Base-by-base conservation (phyloP, 2,329 filamentous ascomycete species). In the Nemania abortiva region DNA sequence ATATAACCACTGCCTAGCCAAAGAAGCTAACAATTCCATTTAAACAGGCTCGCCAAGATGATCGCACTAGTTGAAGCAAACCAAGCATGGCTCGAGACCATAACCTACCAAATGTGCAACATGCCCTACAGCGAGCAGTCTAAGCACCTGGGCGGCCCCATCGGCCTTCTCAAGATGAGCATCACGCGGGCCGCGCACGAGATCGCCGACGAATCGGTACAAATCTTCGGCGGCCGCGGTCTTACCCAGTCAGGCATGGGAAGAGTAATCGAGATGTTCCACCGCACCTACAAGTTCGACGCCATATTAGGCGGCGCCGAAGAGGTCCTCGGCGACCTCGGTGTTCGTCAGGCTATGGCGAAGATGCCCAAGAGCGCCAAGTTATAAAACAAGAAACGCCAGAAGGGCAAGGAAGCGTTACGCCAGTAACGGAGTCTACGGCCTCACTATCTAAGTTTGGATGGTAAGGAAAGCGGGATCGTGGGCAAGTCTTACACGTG, bases 71-170 rank as follows among this genome's bases (percentile, higher is more conserved):
- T 90, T 73, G 93, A 97, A 80, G 86, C 92, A n/a, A 91, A 92
- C 81, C 93, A 97, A 80, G 88, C 93, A 22, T 97, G 92, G 92
- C 87, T 96, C 57, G 93, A 97, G 80, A 89, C 88, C 50, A 90
- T 96, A 77, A 94, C 93, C 22, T 93, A 94, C 83, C 93, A 97
- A 79, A 97, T 97, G 93, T 91, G 88, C 83, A 86, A 93, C 79
- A 93, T 97, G 92, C 87, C 88, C 39, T 96, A 97, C 81, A 85
- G 87, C 63, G 83, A 95, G 78, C 93, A 97, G 80, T 85, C 91
- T 27, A 89, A 89, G 77, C 86, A 91, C 74, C 87, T 97, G 1
- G 92, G 91, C 62, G 94, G 94, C 0, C 93, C 93, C 31, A 94
- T 97, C 72, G 93, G 90, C 9, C 85, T 97, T 24, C 87, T 97